Evolutionary conservation across 257 asterid genomes (phyloP), one percentile per base, ranked within the genome.

Genomic region (Solanum paucissectum): DNA sequence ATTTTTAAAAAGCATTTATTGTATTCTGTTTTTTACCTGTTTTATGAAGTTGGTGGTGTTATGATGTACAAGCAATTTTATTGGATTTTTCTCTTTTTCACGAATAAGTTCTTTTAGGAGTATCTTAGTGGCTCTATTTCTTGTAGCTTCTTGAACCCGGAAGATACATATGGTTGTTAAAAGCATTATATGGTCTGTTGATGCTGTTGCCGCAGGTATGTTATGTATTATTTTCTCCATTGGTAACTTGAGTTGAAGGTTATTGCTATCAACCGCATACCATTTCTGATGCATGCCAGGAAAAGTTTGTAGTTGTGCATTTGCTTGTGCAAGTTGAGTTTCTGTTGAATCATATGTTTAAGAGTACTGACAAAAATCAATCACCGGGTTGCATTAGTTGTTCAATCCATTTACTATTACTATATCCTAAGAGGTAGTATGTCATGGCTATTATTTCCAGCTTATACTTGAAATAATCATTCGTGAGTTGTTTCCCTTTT

Each of bases 141-240:
- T 89, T 91, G 93, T 95, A 97, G 99, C 99, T 97, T 92, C 99
- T 97, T 81, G 99, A 97, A 91, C 99, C 99, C 52, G 98, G 96
- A 91, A 96, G 98, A 90, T 96, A 94, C 44, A 92, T 91, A 49
- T 96, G 98, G 99, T 92, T 98, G 94, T 91, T 95, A 93, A 95
- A 98, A 94, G 98, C 98, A 84, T 87, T 98, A 89, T 96, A 98
- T 91, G 99, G 99, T 87, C 98, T 98, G 89, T 92, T 96, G 83
- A 96, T 98, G 99, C 90, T 98, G 84, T 98, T 98, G 91, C 99
- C 99, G 37, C 99, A 98, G 99, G 99, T 97, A 89, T 82, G 86
- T 82, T 85, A 68, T 84, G 82, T 1, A 85, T 84, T 73, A 44
- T 86, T 73, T 14, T 73, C 40, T 81, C 42, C 69, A 27, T 29